Percentiles rank a stretch among this genome's conserved stretches.
phyloP scores from a whole-genome alignment of 495 filamentous ascomycete species.

The Aspergillus nidulans region DNA sequence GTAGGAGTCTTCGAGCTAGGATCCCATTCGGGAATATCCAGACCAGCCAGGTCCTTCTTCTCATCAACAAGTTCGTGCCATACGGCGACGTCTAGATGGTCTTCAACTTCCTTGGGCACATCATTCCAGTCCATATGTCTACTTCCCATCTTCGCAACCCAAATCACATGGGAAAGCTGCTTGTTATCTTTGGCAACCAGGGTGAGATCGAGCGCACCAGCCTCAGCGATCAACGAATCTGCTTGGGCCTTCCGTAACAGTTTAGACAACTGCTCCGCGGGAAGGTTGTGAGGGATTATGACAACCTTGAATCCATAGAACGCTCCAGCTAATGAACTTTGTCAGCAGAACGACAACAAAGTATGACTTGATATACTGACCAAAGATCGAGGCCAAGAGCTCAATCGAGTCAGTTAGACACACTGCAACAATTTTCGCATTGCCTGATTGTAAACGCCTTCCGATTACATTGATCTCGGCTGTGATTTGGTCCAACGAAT shows the following conservation, averaged over 20 bases:
- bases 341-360: slow-evolving; percentile 10
- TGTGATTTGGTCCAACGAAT: slow-evolving; percentile 66
- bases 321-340: slow-evolving; percentile 51
- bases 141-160: slow-evolving; percentile 90
- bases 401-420: slow-evolving; percentile 94
- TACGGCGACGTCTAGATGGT: slow-evolving; percentile 69
- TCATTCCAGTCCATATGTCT: slow-evolving; percentile 90
- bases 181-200: slow-evolving; percentile 61
- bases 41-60: slow-evolving; percentile 36
- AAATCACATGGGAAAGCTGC: slow-evolving; percentile 73
- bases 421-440: slow-evolving; percentile 76
- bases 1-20: slow-evolving; percentile 51
- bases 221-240: slow-evolving; percentile 77
- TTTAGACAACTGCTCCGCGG: slow-evolving; percentile 57
- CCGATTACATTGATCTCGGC: slow-evolving; percentile 87
- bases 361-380: slow-evolving; percentile 29
- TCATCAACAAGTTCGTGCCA: slow-evolving; percentile 84
- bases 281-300: slow-evolving; percentile 76
- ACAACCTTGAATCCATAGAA: slow-evolving; percentile 82
- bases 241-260: slow-evolving; percentile 66
- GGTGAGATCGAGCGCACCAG: slow-evolving; percentile 82
- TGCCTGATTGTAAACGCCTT: slow-evolving; percentile 60
- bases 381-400: slow-evolving; percentile 68
- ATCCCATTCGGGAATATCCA: slow-evolving; percentile 49
- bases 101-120: slow-evolving; percentile 67